Evolutionary conservation across 495 filamentous ascomycete species (phyloP).

Genomic region (Ascodesmis nigricans): DNA sequence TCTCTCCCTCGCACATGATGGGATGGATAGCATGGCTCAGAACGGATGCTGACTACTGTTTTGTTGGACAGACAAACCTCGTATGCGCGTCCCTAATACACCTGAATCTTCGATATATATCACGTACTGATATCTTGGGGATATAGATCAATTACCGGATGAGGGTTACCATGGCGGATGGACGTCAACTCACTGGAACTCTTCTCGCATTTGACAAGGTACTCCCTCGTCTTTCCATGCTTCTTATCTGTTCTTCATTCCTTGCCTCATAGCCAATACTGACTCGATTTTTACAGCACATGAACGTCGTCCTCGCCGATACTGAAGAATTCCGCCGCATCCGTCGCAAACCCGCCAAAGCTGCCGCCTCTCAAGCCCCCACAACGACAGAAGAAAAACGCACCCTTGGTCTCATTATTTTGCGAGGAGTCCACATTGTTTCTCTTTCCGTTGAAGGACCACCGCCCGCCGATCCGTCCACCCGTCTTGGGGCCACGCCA

Average conservation of each 20-base stretch:
- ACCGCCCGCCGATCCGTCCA: constrained; percentile 82
- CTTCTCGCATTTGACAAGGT: constrained; percentile 98
- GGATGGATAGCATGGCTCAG: constrained; percentile 15
- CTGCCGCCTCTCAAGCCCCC: constrained; percentile 33
- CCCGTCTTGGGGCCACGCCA: constrained; percentile 62
- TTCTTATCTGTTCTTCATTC: neutral
- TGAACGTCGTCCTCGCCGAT: constrained; percentile 97
- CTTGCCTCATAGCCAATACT: neutral
- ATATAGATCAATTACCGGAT: constrained; percentile 94
- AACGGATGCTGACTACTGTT: constrained; percentile 39
- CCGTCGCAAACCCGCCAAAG: constrained; percentile 68
- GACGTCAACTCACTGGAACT: constrained; percentile 87
- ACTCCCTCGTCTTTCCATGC: constrained; percentile 7
- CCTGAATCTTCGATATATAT: constrained; percentile 2
- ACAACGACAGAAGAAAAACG: constrained; percentile 81
- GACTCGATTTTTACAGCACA: constrained; percentile 39
- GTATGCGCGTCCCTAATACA: constrained; percentile 36
- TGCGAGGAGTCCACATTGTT: constrained; percentile 81
- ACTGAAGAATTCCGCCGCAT: constrained; percentile 96
- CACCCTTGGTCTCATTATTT: constrained; percentile 79
- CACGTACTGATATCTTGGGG: constrained; percentile 7
- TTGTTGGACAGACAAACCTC: constrained; percentile 71
- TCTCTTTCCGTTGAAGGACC: constrained; percentile 90
- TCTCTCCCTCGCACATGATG: constrained; percentile 19
- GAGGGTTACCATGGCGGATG: constrained; percentile 87